Base-by-base conservation (phyloP, 148 eudicot species). In the Euryodendron excelsum region DNA sequence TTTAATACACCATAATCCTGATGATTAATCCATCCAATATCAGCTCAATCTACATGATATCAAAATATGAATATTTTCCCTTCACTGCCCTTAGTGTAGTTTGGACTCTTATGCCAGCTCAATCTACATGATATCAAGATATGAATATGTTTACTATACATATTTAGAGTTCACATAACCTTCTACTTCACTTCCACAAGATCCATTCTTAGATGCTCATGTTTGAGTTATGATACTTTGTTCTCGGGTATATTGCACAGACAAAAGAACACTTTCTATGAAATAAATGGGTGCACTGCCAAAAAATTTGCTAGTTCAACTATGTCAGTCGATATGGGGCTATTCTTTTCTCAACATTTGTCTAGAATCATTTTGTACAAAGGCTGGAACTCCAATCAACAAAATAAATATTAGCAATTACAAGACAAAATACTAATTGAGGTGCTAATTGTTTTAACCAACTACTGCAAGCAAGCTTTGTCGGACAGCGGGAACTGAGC, bases 401-500 rank as follows among this genome's bases (percentile, higher is more conserved):
- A 5, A 75, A 47, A 62, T 41, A 36, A 56, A 20, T 17, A n/a
- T n/a, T 44, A 36, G 47, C 3, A 23, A 34, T 3, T 9, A 56
- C 12, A 8, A 6, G 3, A 3, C 15, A 18, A 73, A 55, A 36
- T 34, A 53, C 12, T 5, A 53, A 17, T n/a, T 55, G 72, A 2
- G 3, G 33, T 55, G 62, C n/a, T 13, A 23, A 45, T 74, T 69
- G 55, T 64, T 73, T 89, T 87, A 93, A 76, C 98, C 99, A 69
- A 93, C 81, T 58, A 96, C 80, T 17, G 92, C 94, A 41, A 96
- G 93, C 80, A 96, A 87, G 81, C 99, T 93, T 84, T 91, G 89
- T 64, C 98, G 87, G 76, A 96, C 91, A 75, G 82, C 89, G 48
- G 99, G 98, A 53, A 96, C 80, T 6, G 99, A 93, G 82, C 99